Percentiles rank a stretch among this genome's conserved stretches.
Evolutionary conservation across 345 rosid genomes (phyloP).

Genomic region (Aegle marmelos): DNA sequence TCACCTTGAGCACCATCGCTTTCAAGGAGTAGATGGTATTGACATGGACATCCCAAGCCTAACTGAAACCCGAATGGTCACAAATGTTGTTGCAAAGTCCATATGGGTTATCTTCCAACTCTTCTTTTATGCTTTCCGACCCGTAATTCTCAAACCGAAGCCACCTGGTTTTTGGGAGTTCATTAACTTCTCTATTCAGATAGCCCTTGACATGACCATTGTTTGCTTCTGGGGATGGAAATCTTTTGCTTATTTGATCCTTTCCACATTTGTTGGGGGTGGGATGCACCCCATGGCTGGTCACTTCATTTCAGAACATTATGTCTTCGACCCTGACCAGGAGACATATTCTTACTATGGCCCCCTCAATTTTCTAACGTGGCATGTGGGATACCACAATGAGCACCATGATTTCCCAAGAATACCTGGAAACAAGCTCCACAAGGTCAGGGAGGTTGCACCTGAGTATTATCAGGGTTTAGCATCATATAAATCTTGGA

Average conservation of each 20-base stretch:
- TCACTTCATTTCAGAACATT: conserved; percentile 89
- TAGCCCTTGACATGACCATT: conserved; percentile 47
- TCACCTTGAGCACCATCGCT: conserved; percentile 89
- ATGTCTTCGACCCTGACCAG: conserved; percentile 72
- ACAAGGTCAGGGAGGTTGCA: conserved; percentile 84
- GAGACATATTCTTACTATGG: conserved; percentile 92
- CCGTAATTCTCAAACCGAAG: conserved; percentile 78
- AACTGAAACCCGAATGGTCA: conserved; percentile 59
- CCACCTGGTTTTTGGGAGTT: conserved; percentile 87
- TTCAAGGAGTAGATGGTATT: conserved; percentile 81
- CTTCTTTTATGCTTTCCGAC: conserved; percentile 85
- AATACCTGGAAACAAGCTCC: conserved; percentile 75
- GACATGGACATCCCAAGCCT: conserved; percentile 84
- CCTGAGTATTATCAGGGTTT: conserved; percentile 66
- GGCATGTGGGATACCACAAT: conserved; percentile 88
- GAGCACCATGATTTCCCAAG: conserved; percentile 96
- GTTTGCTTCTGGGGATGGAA: conserved; percentile 69
- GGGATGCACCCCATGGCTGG: conserved; percentile 94
- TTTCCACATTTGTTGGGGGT: conserved; percentile 89
- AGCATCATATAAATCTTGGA: conserved; percentile 70
- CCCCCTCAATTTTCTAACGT: conserved; percentile 70
- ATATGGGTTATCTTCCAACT: conserved; percentile 80
- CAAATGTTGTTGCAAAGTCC: conserved; percentile 51
- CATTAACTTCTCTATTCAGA: conserved; percentile 52
- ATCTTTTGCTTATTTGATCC: conserved; percentile 66